These are phyloP conservation scores for Penicillium olsonii DNA, from an alignment of 2,329 filamentous ascomycete species.

Conservation along the genomic window DNA sequence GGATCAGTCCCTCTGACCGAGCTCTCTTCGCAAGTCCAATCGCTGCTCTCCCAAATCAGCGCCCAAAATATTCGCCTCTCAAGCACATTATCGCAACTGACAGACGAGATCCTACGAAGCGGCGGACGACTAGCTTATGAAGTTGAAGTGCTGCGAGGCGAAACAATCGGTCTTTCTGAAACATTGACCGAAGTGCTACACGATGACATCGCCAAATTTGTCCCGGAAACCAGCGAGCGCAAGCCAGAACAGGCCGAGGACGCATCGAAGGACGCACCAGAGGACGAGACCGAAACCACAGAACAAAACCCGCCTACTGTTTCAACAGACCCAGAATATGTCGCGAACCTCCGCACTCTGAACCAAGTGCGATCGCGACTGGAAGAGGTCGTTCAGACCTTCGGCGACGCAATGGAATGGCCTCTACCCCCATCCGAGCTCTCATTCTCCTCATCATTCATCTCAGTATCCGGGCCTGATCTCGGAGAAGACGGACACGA, in stretches of 20 bases:
- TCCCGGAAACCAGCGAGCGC: slow-evolving; percentile 48
- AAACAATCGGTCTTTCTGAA: slow-evolving; percentile 79
- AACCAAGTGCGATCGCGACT: slow-evolving; percentile 80
- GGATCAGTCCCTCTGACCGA: slow-evolving; percentile 67
- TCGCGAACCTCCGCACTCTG: slow-evolving; percentile 78
- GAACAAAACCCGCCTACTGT: not conserved
- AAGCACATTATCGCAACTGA: slow-evolving; percentile 79
- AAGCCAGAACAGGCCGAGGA: slow-evolving; percentile 8
- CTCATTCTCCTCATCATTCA: slow-evolving; percentile 79
- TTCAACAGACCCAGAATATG: slow-evolving; percentile 62
- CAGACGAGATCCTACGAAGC: slow-evolving; percentile 90
- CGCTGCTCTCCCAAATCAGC: slow-evolving; percentile 82
- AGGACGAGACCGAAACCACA: slow-evolving; percentile 7
- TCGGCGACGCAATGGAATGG: slow-evolving; percentile 95
- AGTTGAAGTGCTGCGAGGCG: slow-evolving; percentile 88
- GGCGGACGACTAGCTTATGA: slow-evolving; percentile 89
- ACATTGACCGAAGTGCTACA: slow-evolving; percentile 71
- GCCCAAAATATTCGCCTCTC: slow-evolving; percentile 84
- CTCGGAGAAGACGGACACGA: slow-evolving; percentile 65
- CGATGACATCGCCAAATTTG: slow-evolving; percentile 71
- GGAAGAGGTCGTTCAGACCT: slow-evolving; percentile 84
- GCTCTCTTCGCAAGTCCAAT: slow-evolving; percentile 77
- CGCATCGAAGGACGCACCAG: slow-evolving; percentile 8
- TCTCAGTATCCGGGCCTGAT: slow-evolving; percentile 86
- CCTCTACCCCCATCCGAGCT: slow-evolving; percentile 85